Conservation (phyloP, 257 asterid species). For the Gynochthodes officinalis region DNA sequence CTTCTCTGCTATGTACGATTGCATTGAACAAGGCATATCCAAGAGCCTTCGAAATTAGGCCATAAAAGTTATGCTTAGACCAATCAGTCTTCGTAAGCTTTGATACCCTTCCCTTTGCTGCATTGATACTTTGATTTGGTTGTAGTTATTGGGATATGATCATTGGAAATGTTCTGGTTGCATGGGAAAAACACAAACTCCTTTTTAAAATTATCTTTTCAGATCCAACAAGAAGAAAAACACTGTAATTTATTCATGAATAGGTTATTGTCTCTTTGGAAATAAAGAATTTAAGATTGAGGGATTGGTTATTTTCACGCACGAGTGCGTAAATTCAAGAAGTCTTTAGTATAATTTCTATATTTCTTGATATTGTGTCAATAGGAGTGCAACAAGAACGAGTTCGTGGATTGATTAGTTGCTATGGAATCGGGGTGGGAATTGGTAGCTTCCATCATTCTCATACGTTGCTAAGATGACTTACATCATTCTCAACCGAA, state of each 20-base stretch:
- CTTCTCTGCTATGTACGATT: conserved; percentile 34
- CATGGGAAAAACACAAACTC: too few species aligned
- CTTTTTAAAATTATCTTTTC: neutral
- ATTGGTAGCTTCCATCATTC: neutral
- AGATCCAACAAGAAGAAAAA: neutral
- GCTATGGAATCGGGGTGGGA: neutral
- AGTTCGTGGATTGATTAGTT: neutral
- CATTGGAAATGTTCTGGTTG: too few species aligned
- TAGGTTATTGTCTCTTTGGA: neutral
- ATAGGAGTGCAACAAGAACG: neutral
- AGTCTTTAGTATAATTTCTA: neutral
- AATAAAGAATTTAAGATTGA: too few species aligned
- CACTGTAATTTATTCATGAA: neutral
- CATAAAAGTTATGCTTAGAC: neutral
- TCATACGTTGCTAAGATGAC: too few species aligned
- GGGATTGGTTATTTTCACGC: neutral
- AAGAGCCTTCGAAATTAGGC: conserved; percentile 22
- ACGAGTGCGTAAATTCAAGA: neutral
- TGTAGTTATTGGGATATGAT: neutral
- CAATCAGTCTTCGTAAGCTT: neutral
- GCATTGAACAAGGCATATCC: conserved; percentile 75
- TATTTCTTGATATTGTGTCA: conserved; percentile 2
- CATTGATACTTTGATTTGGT: neutral
- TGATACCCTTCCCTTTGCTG: neutral
- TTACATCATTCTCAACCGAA: too few species aligned